phyloP scores from a whole-genome alignment of 106 monocot genomes.

The Platanthera guangdongensis region DNA sequence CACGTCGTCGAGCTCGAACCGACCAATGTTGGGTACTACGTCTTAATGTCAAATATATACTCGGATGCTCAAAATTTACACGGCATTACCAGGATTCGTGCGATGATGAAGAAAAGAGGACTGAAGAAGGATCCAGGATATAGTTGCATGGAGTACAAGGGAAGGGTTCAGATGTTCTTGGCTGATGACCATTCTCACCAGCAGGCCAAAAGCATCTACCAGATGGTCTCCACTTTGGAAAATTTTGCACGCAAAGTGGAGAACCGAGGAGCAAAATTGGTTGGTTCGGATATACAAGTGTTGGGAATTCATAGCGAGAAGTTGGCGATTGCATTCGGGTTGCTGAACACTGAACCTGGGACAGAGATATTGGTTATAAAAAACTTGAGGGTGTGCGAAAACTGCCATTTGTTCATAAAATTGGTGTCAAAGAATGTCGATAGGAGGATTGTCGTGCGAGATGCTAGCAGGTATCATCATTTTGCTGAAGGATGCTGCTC shows the following conservation, averaged over 20 bases:
- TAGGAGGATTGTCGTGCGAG: constrained; percentile 52
- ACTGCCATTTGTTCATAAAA: constrained; percentile 66
- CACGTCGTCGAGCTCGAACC: constrained; percentile 48
- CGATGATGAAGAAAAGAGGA: constrained; percentile 48
- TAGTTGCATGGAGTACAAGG: constrained; percentile 54
- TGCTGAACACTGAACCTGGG: constrained; percentile 55
- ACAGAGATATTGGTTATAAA: constrained; percentile 63
- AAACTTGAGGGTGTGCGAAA: constrained; percentile 71
- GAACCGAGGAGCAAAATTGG: constrained; percentile 3
- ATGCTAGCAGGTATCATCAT: constrained; percentile 80
- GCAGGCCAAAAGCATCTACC: constrained; percentile 36
- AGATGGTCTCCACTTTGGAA: constrained; percentile 36
- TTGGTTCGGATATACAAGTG: neutral
- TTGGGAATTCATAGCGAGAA: constrained; percentile 64
- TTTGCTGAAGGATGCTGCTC: constrained; percentile 56
- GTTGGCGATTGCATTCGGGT: constrained; percentile 64
- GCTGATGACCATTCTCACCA: constrained; percentile 78
- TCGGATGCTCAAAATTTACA: constrained; percentile 38
- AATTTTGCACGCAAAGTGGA: constrained; percentile 7
- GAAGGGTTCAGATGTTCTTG: constrained; percentile 59
- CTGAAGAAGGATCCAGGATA: constrained; percentile 69
- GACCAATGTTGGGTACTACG: constrained; percentile 69
- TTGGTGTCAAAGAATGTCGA: constrained; percentile 22
- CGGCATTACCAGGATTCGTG: constrained; percentile 40
- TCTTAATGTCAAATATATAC: constrained; percentile 63